These are phyloP conservation scores for Penicillium malachiteum DNA, from an alignment of 495 filamentous ascomycete genomes.

Conservation along the genomic window DNA sequence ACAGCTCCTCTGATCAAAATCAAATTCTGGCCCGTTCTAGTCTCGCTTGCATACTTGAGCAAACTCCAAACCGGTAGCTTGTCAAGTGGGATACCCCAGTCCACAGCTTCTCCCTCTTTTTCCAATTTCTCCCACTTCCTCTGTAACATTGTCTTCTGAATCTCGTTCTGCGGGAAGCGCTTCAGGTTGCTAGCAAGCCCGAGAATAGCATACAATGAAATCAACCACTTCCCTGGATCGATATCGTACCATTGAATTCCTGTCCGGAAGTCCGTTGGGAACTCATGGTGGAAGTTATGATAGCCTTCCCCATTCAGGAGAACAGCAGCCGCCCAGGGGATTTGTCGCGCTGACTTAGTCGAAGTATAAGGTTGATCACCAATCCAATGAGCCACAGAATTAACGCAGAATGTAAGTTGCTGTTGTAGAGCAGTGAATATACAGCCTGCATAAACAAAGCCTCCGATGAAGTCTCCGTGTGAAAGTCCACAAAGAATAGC, in stretches of 20 bases:
- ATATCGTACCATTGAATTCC: constrained; percentile 94
- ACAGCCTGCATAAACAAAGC: constrained; percentile 14
- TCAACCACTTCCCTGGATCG: constrained; percentile 93
- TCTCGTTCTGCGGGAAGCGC: constrained; percentile 91
- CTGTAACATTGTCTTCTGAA: constrained; percentile 92
- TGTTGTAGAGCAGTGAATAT: constrained; percentile 3
- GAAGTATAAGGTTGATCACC: constrained; percentile 12
- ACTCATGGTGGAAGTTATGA: constrained; percentile 99
- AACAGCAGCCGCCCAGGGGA: constrained; percentile 2
- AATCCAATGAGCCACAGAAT: constrained; percentile 20
- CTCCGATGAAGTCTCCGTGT: constrained; percentile 12
- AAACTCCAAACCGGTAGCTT: constrained; percentile 1
- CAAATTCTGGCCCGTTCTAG: not conserved
- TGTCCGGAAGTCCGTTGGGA: constrained; percentile 94
- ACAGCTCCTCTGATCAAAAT: not conserved
- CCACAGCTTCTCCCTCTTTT: constrained; percentile 76
- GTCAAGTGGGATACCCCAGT: constrained; percentile 63
- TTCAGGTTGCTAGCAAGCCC: constrained; percentile 89
- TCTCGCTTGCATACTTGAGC: not conserved
- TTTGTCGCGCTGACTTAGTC: not conserved
- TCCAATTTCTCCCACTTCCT: constrained; percentile 94
- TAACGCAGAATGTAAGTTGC: constrained; percentile 20
- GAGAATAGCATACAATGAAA: constrained; percentile 85
- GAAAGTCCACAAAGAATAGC: constrained; percentile 1
- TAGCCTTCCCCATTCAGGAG: constrained; percentile 91